Evolutionary conservation across 495 filamentous ascomycete genomes (phyloP).

Genomic region (Penicillium taxi): DNA sequence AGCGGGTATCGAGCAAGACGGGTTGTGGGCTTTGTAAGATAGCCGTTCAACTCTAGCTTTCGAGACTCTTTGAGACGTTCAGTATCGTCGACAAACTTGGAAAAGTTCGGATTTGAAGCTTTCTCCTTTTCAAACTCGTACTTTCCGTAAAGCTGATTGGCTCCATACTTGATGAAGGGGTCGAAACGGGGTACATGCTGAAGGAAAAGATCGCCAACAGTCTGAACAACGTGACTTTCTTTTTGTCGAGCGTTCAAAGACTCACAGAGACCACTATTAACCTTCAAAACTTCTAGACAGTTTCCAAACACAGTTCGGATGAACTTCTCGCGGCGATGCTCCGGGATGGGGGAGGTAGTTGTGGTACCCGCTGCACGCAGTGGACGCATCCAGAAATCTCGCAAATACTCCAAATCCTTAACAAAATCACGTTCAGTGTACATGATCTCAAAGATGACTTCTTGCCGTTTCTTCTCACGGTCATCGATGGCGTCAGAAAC

Average conservation of each 20-base stretch:
- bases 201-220: constrained; percentile 90
- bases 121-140: constrained; percentile 98
- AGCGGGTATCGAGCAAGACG: constrained; percentile 91
- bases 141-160: constrained; percentile 93
- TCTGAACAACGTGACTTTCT: constrained; percentile 76
- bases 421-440: constrained; percentile 99
- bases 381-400: constrained; percentile 98
- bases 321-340: constrained; percentile 78
- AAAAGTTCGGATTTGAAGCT: constrained; percentile 72
- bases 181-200: constrained; percentile 86
- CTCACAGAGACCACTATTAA: constrained; percentile 82
- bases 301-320: constrained; percentile 94
- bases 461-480: constrained; percentile 92
- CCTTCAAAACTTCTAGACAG: constrained; percentile 84
- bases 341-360: constrained; percentile 76
- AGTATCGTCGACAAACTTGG: constrained; percentile 92
- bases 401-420: constrained; percentile 95
- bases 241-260: constrained; percentile 84
- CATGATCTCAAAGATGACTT: constrained; percentile 96
- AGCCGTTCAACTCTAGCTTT: constrained; percentile 96
- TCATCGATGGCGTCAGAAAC: constrained; percentile 82
- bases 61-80: constrained; percentile 93
- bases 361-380: constrained; percentile 59
- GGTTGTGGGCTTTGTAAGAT: constrained; percentile 96
- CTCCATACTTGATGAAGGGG: constrained; percentile 94